Evolutionary conservation across 768 basidiomycete species (phyloP).

Genomic region (Tricholoma bakamatsutake): DNA sequence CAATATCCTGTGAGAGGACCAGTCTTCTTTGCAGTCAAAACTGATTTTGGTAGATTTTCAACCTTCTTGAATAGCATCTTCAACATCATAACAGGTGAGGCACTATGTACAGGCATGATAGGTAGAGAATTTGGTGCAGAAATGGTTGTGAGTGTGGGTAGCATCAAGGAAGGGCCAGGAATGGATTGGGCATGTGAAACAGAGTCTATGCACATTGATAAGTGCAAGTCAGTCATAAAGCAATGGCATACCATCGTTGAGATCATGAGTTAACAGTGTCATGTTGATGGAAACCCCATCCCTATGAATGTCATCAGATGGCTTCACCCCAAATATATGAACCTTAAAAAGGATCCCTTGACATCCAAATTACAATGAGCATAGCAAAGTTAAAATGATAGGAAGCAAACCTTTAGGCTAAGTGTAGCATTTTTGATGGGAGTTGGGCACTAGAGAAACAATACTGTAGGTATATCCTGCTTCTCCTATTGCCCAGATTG

Average conservation of each 20-base stretch:
- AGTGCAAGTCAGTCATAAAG: not conserved
- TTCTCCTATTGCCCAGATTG: not conserved
- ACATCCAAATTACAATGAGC: not conserved
- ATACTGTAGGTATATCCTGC: not conserved
- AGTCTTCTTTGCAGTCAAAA: not conserved
- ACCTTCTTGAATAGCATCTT: not conserved
- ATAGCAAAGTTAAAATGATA: not conserved
- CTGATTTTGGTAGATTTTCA: not conserved
- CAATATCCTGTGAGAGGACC: not conserved
- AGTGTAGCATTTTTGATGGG: too few relatives aligned
- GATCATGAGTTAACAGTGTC: not conserved
- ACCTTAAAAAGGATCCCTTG: not conserved
- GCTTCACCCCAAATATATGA: too few relatives aligned
- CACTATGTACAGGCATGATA: not conserved
- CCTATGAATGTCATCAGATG: not conserved
- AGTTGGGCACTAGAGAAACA: not conserved
- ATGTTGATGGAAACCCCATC: not conserved
- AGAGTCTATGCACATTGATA: not conserved
- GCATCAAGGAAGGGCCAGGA: too few relatives aligned
- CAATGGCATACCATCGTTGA: too few relatives aligned
- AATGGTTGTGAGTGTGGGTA: too few relatives aligned
- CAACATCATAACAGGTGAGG: not conserved
- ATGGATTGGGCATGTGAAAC: not conserved
- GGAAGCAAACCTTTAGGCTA: not conserved
- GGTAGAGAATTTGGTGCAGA: not conserved